Percentiles rank a stretch among this genome's conserved stretches.
phyloP scores from a whole-genome alignment of 208 protist species.

The Acanthamoeba healyi region DNA sequence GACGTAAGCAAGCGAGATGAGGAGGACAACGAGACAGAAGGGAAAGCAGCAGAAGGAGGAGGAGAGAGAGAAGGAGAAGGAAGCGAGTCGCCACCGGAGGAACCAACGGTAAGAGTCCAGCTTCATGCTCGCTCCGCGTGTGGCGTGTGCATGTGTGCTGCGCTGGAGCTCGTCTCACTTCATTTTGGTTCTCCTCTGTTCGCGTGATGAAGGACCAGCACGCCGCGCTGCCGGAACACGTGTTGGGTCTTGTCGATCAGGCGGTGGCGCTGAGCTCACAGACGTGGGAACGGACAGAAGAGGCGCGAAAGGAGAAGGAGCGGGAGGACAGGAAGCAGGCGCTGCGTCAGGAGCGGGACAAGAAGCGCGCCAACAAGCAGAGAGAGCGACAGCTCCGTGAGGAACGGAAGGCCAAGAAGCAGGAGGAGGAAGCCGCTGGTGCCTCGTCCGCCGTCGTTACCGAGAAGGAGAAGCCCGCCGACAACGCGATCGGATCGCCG shows the following conservation, averaged over 20 bases:
- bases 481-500: background rate
- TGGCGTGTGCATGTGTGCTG: too few relatives aligned
- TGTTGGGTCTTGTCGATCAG: background rate
- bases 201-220: too few relatives aligned
- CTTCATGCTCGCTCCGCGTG: too few relatives aligned
- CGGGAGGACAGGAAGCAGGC: slow-evolving; percentile 19
- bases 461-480: background rate
- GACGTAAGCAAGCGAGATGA: background rate
- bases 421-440: background rate
- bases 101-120: too few relatives aligned
- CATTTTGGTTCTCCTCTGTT: too few relatives aligned
- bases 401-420: background rate
- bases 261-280: background rate
- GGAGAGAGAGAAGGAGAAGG: too few relatives aligned
- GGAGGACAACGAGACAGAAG: too few relatives aligned
- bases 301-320: slow-evolving; percentile 13
- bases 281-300: slow-evolving; percentile 18
- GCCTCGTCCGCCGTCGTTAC: too few relatives aligned
- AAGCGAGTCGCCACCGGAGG: too few relatives aligned
- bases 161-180: too few relatives aligned
- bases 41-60: too few relatives aligned
- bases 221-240: too few relatives aligned
- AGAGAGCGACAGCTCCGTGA: slow-evolving; percentile 18
- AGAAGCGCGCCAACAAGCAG: slow-evolving; percentile 39
- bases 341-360: slow-evolving; percentile 22